Evolutionary conservation across 495 filamentous ascomycete species (phyloP).

Genomic region (Podospora didyma): DNA sequence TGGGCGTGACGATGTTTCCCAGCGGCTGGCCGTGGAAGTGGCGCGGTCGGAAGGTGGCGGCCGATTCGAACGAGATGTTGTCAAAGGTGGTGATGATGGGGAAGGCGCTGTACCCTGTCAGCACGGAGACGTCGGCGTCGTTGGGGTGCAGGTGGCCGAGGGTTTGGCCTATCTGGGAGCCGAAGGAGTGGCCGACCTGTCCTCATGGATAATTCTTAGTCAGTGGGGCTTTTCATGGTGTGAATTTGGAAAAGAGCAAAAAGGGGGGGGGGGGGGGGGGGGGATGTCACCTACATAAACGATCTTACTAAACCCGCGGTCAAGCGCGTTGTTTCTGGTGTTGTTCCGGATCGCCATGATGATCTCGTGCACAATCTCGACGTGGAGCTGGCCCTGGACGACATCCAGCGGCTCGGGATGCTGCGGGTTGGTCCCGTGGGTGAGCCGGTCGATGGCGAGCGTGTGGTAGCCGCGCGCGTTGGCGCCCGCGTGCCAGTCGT

Average conservation of each 20-base stretch:
- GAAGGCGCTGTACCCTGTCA: constrained; percentile 13
- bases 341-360: not conserved
- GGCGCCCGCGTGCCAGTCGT: constrained; percentile 17
- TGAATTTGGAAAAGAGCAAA: no score
- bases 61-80: not conserved
- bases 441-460: constrained; percentile 22
- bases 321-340: not conserved
- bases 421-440: constrained; percentile 15
- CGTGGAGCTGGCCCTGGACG: constrained; percentile 9
- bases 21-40: not conserved
- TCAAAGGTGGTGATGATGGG: not conserved
- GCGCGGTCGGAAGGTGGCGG: not conserved
- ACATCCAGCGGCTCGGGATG: constrained; percentile 7
- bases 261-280: not conserved
- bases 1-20: not conserved
- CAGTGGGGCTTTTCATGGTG: no score
- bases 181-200: constrained; percentile 19
- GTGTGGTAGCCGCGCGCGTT: constrained; percentile 18
- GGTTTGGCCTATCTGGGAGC: constrained; percentile 18
- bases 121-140: constrained; percentile 15
- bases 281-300: not conserved
- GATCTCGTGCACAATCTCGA: constrained; percentile 11
- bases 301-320: constrained; percentile 2
- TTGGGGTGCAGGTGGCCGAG: constrained; percentile 18
- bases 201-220: no score